Conservation (phyloP, 2,329 filamentous ascomycete species). For the Diaporthe caulivora region DNA sequence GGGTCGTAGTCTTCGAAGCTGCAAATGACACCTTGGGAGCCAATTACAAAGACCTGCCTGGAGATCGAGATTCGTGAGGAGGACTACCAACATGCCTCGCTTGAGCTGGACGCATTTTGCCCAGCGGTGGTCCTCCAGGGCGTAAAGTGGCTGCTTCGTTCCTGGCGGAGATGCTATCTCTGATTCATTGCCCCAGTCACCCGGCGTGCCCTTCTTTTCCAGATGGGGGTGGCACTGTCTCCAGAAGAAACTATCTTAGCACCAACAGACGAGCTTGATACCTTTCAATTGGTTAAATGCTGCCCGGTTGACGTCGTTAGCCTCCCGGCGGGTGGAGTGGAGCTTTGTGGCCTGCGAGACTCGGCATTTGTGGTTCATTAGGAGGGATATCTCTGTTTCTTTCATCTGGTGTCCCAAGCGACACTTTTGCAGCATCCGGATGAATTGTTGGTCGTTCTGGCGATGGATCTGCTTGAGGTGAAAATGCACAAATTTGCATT, state of each 20-base stretch:
- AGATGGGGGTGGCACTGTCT: slow-evolving; percentile 46
- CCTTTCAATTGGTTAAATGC: slow-evolving; percentile 50
- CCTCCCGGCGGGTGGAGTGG: slow-evolving; percentile 56
- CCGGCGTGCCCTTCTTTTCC: slow-evolving; percentile 42
- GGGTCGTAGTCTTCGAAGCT: slow-evolving; percentile 55
- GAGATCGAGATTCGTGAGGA: slow-evolving; percentile 63
- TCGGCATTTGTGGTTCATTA: slow-evolving; percentile 59
- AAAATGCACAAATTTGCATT: slow-evolving; percentile 65
- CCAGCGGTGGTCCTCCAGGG: slow-evolving; percentile 60
- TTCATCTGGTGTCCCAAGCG: slow-evolving; percentile 59
- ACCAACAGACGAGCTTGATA: slow-evolving; percentile 47
- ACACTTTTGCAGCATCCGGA: slow-evolving; percentile 67
- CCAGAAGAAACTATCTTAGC: slow-evolving; percentile 57
- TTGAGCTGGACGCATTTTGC: slow-evolving; percentile 59
- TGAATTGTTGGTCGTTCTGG: slow-evolving; percentile 66
- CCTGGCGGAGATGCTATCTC: slow-evolving; percentile 30
- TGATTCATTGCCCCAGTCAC: slow-evolving; percentile 28
- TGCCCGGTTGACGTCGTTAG: slow-evolving; percentile 50
- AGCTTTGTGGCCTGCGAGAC: slow-evolving; percentile 58
- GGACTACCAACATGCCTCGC: slow-evolving; percentile 63
- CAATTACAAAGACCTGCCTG: slow-evolving; percentile 57
- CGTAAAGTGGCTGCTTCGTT: slow-evolving; percentile 47
- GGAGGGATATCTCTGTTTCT: slow-evolving; percentile 51
- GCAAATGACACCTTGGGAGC: slow-evolving; percentile 59
- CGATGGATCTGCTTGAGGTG: slow-evolving; percentile 68